A percentile compares a stretch with the other conserved stretches of the same genome.
Conservation (phyloP, 257 asterid species). For the Paraleonurus japonicus region DNA sequence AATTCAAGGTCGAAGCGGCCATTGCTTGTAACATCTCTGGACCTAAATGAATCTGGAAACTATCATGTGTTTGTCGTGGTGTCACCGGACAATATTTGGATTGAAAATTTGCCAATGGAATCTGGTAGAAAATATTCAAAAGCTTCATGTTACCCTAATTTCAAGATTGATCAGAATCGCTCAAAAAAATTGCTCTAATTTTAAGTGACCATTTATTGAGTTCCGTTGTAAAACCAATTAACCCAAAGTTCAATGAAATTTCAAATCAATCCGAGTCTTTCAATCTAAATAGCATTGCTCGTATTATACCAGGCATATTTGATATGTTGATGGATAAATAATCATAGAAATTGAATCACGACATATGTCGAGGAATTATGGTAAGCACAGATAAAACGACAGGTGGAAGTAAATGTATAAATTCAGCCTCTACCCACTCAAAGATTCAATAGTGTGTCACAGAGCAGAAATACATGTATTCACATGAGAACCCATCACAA, state of each 20-base stretch:
- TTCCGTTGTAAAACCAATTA: background rate
- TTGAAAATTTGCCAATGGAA: background rate
- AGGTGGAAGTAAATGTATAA: background rate
- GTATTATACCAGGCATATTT: background rate
- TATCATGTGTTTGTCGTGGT: background rate
- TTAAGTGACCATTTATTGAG: background rate
- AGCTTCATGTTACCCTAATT: background rate
- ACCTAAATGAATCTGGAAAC: background rate
- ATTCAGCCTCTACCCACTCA: background rate
- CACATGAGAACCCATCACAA: slow-evolving; percentile 21
- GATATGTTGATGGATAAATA: background rate
- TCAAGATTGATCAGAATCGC: background rate
- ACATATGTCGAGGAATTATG: too few species aligned
- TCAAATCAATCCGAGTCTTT: background rate
- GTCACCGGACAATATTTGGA: background rate
- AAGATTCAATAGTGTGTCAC: background rate
- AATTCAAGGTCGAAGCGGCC: background rate
- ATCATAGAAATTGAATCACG: background rate
- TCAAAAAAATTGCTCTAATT: background rate
- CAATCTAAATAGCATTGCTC: background rate
- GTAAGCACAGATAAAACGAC: background rate
- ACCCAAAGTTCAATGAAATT: background rate
- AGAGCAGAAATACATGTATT: background rate
- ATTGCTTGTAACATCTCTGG: background rate
- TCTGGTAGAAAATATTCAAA: background rate